Conservation (phyloP, 768 basidiomycete species). For the Boletus rubroflammeus region DNA sequence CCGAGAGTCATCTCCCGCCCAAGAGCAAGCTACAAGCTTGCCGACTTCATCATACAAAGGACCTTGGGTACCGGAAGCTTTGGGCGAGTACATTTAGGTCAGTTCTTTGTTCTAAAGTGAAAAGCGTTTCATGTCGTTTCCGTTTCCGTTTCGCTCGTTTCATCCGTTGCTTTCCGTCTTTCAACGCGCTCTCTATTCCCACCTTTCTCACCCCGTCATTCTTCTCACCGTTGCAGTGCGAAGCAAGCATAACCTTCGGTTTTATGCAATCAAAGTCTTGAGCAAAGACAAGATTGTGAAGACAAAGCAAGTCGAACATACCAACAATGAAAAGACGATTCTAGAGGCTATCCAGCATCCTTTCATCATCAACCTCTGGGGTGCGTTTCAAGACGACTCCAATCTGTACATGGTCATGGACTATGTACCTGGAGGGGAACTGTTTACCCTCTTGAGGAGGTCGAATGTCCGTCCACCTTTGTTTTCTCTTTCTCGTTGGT, state of each 20-base stretch:
- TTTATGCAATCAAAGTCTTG: conserved; percentile 94
- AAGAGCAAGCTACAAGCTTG: conserved; percentile 65
- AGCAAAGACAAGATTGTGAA: conserved; percentile 89
- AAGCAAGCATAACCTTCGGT: conserved; percentile 91
- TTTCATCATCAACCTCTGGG: conserved; percentile 96
- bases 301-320: conserved; percentile 96
- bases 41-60: conserved; percentile 77
- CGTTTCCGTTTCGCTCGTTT: neutral
- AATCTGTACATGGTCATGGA: conserved; percentile 99
- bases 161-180: neutral
- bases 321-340: conserved; percentile 90
- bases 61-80: conserved; percentile 95
- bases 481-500: conserved; percentile 6
- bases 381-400: conserved; percentile 84
- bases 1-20: conserved; percentile 42
- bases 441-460: conserved; percentile 89
- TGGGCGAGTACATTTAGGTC: conserved; percentile 91
- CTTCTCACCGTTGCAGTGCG: conserved; percentile 49
- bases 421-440: conserved; percentile 94
- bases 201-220: conserved; percentile 4
- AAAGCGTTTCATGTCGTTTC: neutral
- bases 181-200: neutral
- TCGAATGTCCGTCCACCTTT: conserved; percentile 62
- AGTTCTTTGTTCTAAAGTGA: neutral
- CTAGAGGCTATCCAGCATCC: conserved; percentile 84